Conservation (phyloP, 495 filamentous ascomycete species). For the Hypomontagnella monticulosa region DNA sequence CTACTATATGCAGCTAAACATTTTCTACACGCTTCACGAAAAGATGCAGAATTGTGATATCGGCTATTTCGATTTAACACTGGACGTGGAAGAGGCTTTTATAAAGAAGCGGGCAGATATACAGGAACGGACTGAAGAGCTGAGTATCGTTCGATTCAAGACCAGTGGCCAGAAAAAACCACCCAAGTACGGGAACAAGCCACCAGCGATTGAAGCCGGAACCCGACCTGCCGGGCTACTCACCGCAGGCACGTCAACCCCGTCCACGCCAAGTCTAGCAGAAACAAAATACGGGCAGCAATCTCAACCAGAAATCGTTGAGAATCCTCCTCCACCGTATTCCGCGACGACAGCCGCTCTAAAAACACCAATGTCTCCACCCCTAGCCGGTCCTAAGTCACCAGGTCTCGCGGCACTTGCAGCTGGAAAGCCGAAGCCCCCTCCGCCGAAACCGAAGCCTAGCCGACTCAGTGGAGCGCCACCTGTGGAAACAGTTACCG, state of each 20-base stretch:
- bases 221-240: constrained; percentile 52
- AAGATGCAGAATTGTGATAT: constrained; percentile 97
- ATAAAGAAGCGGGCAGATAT: constrained; percentile 86
- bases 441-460: constrained; percentile 93
- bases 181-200: constrained; percentile 61
- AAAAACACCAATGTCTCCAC: constrained; percentile 62
- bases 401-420: constrained; percentile 69
- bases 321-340: constrained; percentile 67
- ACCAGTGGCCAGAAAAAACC: constrained; percentile 72
- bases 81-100: constrained; percentile 91
- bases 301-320: constrained; percentile 39
- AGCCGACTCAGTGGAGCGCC: constrained; percentile 72
- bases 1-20: constrained; percentile 99
- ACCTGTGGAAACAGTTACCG: constrained; percentile 76
- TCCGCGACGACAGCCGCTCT: constrained; percentile 57
- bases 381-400: constrained; percentile 51
- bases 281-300: constrained; percentile 43
- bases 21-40: constrained; percentile 98
- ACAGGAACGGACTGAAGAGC: constrained; percentile 80
- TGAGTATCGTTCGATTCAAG: constrained; percentile 88
- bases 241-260: constrained; percentile 49
- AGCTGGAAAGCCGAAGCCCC: constrained; percentile 83
- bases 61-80: constrained; percentile 92
- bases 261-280: constrained; percentile 29
- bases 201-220: constrained; percentile 53